phyloP scores from a whole-genome alignment of 176 grass and related monocot species.

The Coix lacrymajobi region DNA sequence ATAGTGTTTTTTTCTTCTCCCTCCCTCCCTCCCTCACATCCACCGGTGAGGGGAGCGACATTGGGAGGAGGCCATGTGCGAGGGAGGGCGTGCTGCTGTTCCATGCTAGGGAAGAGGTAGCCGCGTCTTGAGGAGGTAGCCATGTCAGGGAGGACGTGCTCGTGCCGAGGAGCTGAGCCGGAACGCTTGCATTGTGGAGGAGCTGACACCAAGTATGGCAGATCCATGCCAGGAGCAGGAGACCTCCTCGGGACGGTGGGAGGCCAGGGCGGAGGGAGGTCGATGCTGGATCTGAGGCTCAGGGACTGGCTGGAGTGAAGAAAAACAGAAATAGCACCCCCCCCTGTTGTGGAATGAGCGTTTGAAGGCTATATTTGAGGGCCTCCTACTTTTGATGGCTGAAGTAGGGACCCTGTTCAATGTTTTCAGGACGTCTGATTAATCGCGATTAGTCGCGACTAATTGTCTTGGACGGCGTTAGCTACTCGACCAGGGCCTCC shows the following conservation, averaged over 20 bases:
- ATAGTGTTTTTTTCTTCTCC: background rate
- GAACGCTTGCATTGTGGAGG: background rate
- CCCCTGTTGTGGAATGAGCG: no score
- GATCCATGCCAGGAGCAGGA: background rate
- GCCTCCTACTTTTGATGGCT: no score
- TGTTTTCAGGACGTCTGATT: no score
- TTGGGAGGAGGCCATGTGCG: background rate
- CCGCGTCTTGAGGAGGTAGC: background rate
- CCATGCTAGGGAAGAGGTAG: background rate
- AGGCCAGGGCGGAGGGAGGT: background rate
- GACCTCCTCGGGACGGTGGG: background rate
- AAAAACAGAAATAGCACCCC: background rate
- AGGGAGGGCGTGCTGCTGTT: no score
- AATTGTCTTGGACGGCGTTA: no score
- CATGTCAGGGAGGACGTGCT: background rate
- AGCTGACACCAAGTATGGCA: background rate
- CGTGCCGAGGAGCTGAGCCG: background rate
- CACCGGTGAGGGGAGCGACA: background rate
- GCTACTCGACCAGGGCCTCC: no score
- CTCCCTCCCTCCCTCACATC: background rate
- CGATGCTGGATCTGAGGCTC: background rate
- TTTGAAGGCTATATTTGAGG: no score
- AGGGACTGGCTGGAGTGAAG: background rate
- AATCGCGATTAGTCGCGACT: no score
- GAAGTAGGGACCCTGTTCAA: no score